These are phyloP conservation scores for Microcos paniculata DNA, from an alignment of 345 rosid genomes.

Conservation along the genomic window DNA sequence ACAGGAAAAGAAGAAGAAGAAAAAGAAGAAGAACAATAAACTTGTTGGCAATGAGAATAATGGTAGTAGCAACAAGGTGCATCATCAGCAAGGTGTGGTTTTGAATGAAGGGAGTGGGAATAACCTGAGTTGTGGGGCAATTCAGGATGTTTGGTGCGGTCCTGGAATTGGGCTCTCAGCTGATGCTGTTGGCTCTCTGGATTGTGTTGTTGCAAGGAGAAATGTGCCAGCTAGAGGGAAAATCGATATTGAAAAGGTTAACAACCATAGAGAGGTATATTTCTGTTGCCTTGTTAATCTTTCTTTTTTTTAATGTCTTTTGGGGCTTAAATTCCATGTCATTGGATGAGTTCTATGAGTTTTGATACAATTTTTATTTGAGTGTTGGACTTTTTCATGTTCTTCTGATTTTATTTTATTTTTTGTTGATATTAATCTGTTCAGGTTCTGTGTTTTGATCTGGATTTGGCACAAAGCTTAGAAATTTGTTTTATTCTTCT, in stretches of 20 bases:
- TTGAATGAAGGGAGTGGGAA: constrained; percentile 9
- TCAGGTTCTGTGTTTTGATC: neutral
- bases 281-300: neutral
- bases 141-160: constrained; percentile 90
- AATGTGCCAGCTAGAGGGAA: constrained; percentile 59
- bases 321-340: neutral
- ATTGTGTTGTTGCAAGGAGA: constrained; percentile 62
- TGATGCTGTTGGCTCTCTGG: constrained; percentile 70
- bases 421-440: neutral
- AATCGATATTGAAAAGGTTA: constrained; percentile 52
- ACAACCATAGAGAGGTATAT: constrained; percentile 49
- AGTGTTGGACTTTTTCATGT: neutral
- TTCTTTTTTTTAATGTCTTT: neutral
- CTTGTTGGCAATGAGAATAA: constrained; percentile 27
- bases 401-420: neutral
- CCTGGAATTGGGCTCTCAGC: constrained; percentile 86
- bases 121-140: constrained; percentile 40
- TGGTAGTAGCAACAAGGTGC: neutral
- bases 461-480: constrained; percentile 1
- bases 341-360: neutral
- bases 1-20: constrained; percentile 38
- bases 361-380: neutral
- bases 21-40: constrained; percentile 10
- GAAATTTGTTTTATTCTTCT: neutral
- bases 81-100: constrained; percentile 7